phyloP scores from a whole-genome alignment of 495 filamentous ascomycete species.

The Sabuloglossum arenarium region DNA sequence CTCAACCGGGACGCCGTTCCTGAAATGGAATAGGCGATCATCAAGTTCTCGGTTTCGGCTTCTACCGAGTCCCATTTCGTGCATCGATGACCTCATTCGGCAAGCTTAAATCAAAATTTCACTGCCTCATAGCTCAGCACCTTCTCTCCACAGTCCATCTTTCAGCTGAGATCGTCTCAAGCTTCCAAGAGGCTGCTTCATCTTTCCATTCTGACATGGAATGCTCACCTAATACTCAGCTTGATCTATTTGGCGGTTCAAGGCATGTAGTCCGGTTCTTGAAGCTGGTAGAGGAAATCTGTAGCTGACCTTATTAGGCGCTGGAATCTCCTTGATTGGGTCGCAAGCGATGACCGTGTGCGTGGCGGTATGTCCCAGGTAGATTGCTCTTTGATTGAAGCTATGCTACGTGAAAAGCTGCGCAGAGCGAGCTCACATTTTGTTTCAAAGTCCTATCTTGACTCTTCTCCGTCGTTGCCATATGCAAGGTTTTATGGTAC shows the following conservation, averaged over 20 bases:
- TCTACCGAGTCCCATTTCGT: neutral
- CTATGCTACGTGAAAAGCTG: neutral
- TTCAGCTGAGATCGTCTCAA: neutral
- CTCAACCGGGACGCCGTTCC: neutral
- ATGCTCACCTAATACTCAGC: neutral
- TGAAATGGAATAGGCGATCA: neutral
- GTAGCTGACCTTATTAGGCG: conserved; percentile 21
- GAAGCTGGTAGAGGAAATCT: neutral
- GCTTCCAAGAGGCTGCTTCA: neutral
- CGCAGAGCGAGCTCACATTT: neutral
- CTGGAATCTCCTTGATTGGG: conserved; percentile 42
- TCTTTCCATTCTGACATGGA: neutral
- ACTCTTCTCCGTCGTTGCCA: conserved; percentile 11
- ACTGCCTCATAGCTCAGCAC: neutral
- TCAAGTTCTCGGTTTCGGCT: neutral
- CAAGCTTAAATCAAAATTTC: neutral
- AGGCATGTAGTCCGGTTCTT: neutral
- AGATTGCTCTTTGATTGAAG: neutral
- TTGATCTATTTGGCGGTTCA: neutral
- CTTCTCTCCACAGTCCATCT: too few relatives aligned
- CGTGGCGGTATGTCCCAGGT: conserved; percentile 42
- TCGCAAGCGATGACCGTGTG: conserved; percentile 46
- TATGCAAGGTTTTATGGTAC: conserved; percentile 37
- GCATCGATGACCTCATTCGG: neutral
- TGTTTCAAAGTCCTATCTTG: conserved; percentile 27